Evolutionary conservation across 2,329 filamentous ascomycete species (phyloP), one percentile per base, ranked within the genome.

Genomic region (Diaporthe citri): DNA sequence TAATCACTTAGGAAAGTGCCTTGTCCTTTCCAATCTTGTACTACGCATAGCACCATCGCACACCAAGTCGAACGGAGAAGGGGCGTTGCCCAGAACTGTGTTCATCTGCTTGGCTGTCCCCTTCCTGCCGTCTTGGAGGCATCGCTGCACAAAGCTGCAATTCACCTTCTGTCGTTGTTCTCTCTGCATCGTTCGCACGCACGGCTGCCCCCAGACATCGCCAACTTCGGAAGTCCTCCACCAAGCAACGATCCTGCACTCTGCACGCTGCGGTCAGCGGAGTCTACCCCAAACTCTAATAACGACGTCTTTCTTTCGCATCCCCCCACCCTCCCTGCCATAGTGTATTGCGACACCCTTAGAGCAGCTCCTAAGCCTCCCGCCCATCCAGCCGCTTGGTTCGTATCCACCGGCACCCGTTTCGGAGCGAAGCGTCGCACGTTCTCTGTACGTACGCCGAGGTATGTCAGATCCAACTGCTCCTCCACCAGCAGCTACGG

Each of bases 261-360:
- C 46, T 67, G 22, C 62, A 36, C 48, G 51, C 43, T 67, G 46
- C 64, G 39, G 15, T 67, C 64, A 52, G 46, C 64, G 46, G 64
- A 69, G 64, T 69, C 64, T 55, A 55, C 64, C 64, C 64, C 64
- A 69, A 69, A 69, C 64, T 55, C 48, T 67, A 67, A 52, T 69
- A 41, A 13, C 64, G 46, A 55, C 64, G 34, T 55, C 64, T 7
- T 69, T 69, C 64, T 41, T 12, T 67, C 64, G 64, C 46, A 67
- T 52, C 46, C 64, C 64, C 62, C 64, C 64, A 69, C 64, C 46
- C 34, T 55, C 64, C 64, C 48, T 69, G 48, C 64, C 64, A 51
- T 55, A 69, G 48, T 69, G 46, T 52, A 55, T 69, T 69, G 64
- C 64, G 64, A 69, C 64, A 69, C 48, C 46, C 64, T 46, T 69